Conservation (phyloP, 2,329 filamentous ascomycete genomes). For the Leptographium galeiforme region DNA sequence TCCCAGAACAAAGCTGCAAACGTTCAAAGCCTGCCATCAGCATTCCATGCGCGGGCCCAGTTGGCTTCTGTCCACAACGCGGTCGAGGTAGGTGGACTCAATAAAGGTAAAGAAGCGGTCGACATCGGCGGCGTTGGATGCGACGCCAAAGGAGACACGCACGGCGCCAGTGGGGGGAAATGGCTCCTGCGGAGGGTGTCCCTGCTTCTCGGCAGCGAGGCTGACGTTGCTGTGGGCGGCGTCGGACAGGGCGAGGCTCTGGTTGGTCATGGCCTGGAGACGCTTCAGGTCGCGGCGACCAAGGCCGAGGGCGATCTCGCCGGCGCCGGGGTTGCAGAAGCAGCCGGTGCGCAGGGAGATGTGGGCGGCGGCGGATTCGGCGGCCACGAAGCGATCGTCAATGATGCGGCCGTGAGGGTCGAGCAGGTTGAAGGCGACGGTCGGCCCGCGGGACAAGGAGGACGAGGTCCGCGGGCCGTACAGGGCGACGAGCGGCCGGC, state of each 20-base stretch:
- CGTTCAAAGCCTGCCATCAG: neutral
- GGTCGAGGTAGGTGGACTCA: slow-evolving; percentile 19
- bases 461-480: slow-evolving; percentile 20
- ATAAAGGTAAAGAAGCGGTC: slow-evolving; percentile 23
- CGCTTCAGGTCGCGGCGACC: slow-evolving; percentile 6
- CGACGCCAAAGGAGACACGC: slow-evolving; percentile 25
- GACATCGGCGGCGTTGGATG: slow-evolving; percentile 21
- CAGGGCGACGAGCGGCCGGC: slow-evolving; percentile 18
- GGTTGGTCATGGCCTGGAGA: slow-evolving; percentile 7
- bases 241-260: neutral
- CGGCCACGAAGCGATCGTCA: slow-evolving; percentile 23
- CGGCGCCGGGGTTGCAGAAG: slow-evolving; percentile 28
- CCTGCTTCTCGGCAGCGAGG: neutral
- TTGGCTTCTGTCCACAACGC: slow-evolving; percentile 8
- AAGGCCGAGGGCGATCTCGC: slow-evolving; percentile 22
- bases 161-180: slow-evolving; percentile 19
- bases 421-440: slow-evolving; percentile 25
- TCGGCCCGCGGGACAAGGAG: slow-evolving; percentile 20
- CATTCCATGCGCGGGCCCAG: slow-evolving; percentile 7
- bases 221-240: neutral
- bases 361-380: slow-evolving; percentile 17
- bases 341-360: slow-evolving; percentile 28
- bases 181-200: too few species aligned
- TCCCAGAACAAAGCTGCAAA: too few species aligned
- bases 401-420: slow-evolving; percentile 19